Evolutionary conservation across 1,284 basidiomycete genomes (phyloP), one percentile per base, ranked within the genome.

Genomic region (Ustilago tritici): DNA sequence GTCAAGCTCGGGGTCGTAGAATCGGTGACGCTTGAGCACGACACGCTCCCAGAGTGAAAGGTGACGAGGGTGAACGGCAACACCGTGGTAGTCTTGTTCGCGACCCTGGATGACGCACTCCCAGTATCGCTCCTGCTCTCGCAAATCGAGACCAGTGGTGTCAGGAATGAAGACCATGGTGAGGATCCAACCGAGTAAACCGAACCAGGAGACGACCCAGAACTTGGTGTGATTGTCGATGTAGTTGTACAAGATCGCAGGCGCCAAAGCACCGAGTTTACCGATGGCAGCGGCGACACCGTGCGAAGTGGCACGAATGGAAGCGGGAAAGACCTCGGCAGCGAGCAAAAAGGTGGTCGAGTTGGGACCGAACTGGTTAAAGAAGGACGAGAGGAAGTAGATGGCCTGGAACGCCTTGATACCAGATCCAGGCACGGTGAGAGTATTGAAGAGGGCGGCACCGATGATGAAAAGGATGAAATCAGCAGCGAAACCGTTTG

Each of bases 51-150:
- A 89, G 66, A 86, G 80, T 38, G 86, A 87, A 14, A 90, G 81
- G 84, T 90, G 89, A 35, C 89, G 84, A 12, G 88, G 89, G 86
- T 89, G 88, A 50, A 90, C 85, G 35, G 89, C 89, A 63, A 89
- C 87, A 65, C 89, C 89, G 84, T 89, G 89, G 86, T 90, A 89
- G 52, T 89, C 88, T 31, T 84, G 68, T 28, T 86, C 84, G 31
- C 86, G 85, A n/a, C 89, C 89, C 52, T 86, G 81, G 17, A 88
- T 85, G 46, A 89, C 89, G 68, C 87, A 88, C 14, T 86, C 83
- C 89, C 89, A 90, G 87, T 89, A 89, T 64, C 89, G 87, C 80
- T 90, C 89, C 80, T 89, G 89, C 84, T 90, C 89, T 62, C 88
- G 86, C 28, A 89, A 86, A 78, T 89, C 89, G 54, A 90, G 86